Conservation (phyloP, 2,329 filamentous ascomycete species). For the Sclerotinia minor region DNA sequence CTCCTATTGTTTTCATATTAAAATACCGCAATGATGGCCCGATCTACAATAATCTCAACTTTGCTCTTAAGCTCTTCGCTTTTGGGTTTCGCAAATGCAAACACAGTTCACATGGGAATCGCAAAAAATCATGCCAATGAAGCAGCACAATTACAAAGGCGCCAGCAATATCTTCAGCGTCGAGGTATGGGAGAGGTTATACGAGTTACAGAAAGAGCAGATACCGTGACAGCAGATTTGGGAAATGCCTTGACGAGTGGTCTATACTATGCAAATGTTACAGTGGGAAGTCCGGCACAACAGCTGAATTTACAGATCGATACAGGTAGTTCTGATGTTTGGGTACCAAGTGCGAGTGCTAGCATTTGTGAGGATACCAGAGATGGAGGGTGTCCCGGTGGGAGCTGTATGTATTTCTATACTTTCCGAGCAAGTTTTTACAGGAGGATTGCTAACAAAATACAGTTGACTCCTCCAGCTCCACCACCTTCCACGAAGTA, state of each 20-base stretch:
- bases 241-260: slow-evolving; percentile 55
- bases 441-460: slow-evolving; percentile 9
- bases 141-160: slow-evolving; percentile 31
- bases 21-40: slow-evolving; percentile 9
- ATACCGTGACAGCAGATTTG: slow-evolving; percentile 32
- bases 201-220: slow-evolving; percentile 26
- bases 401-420: slow-evolving; percentile 47
- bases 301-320: slow-evolving; percentile 57
- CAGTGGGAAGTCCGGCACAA: slow-evolving; percentile 61
- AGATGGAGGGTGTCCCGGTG: slow-evolving; percentile 47
- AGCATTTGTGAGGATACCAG: slow-evolving; percentile 37
- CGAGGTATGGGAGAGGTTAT: slow-evolving; percentile 21
- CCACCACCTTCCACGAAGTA: slow-evolving; percentile 51
- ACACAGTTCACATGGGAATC: slow-evolving; percentile 34
- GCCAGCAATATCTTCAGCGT: slow-evolving; percentile 25
- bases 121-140: slow-evolving; percentile 30
- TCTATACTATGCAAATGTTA: slow-evolving; percentile 51
- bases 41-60: slow-evolving; percentile 10
- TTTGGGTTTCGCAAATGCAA: slow-evolving; percentile 11
- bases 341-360: slow-evolving; percentile 49
- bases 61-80: slow-evolving; percentile 21
- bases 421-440: not conserved
- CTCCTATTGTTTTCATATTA: not conserved
- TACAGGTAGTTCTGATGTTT: slow-evolving; percentile 64
- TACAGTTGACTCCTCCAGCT: slow-evolving; percentile 51